Base-by-base conservation (phyloP, 148 eudicot genomes). In the Amaranthus cruentus region DNA sequence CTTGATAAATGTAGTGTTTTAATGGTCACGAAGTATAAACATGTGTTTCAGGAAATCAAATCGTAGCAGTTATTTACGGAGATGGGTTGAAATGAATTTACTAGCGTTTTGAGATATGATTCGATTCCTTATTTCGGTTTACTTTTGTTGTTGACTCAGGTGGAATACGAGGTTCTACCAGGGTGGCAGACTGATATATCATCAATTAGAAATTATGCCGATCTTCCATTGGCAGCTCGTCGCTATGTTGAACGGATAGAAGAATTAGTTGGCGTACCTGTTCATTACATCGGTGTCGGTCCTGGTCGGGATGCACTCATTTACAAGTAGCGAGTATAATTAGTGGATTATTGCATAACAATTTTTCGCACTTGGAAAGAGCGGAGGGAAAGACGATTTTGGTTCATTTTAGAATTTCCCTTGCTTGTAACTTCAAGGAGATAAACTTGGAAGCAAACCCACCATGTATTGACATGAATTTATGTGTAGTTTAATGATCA, bases 301-400 rank as follows among this genome's bases (percentile, higher is more conserved):
- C 98, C 98, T 5, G 98, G 97, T 28, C 89, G 98, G 10, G 97
- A 94, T 82, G 98, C 98, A 77, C 89, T 94, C 64, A 94, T 94
- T 80, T 87, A 82, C 89, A 91, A 89, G 76, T 88, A 67, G 67
- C 60, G 52, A 53, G 55, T 56, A 47, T 21, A 28, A 48, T 66
- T 4, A 46, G 50, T 28, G 38, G 38, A 28, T 28, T 28, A 66
- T 64, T 9, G 13, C 21, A 64, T 60, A 44, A 21, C 28, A 28
- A 60, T 18, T 4, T 60, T 60, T 60, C 6, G 9, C 28, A 42
- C 44, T 28, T 60, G 63, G 43, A 44, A 60, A 28, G 1, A 28
- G 38, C 38, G 38, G 38, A 28, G 38, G 38, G 38, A 28, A 28
- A 28, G 38, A 28, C 38, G 38, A 28, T 28, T 28, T 28, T 28